These are phyloP conservation scores for Delphinella strobiligena DNA, from an alignment of 2,329 filamentous ascomycete genomes.

Conservation along the genomic window DNA sequence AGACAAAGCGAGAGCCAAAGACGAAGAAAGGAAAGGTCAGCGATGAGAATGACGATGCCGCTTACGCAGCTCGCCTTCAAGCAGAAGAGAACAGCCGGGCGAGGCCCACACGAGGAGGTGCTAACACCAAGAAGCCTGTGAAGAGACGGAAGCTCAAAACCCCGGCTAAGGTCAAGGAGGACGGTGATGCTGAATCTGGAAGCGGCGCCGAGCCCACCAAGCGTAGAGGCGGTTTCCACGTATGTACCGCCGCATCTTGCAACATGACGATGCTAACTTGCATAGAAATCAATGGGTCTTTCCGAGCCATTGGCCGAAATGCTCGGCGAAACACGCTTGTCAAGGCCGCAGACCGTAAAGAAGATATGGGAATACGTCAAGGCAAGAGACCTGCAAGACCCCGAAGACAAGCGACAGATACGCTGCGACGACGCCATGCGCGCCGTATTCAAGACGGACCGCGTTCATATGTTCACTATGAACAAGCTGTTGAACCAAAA, in stretches of 20 bases:
- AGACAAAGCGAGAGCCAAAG: slow-evolving; percentile 34
- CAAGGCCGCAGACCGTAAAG: slow-evolving; percentile 90
- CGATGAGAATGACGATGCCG: slow-evolving; percentile 70
- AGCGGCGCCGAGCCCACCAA: slow-evolving; percentile 43
- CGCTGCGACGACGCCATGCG: slow-evolving; percentile 84
- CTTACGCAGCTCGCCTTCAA: slow-evolving; percentile 76
- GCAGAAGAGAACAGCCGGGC: slow-evolving; percentile 65
- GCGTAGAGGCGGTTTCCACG: slow-evolving; percentile 82
- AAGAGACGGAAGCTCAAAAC: slow-evolving; percentile 69
- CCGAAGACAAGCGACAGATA: slow-evolving; percentile 83
- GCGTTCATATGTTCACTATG: slow-evolving; percentile 98
- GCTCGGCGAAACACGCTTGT: slow-evolving; percentile 65
- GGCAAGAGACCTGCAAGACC: slow-evolving; percentile 75
- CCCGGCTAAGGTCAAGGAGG: slow-evolving; percentile 64
- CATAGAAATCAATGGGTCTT: slow-evolving; percentile 59
- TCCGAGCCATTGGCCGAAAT: slow-evolving; percentile 58
- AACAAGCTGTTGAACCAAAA: slow-evolving; percentile 90
- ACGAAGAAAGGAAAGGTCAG: slow-evolving; percentile 49
- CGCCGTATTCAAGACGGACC: slow-evolving; percentile 80
- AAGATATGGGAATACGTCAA: slow-evolving; percentile 95
- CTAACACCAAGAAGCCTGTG: slow-evolving; percentile 39
- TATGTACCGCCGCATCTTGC: slow-evolving; percentile 26
- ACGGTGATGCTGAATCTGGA: slow-evolving; percentile 61
- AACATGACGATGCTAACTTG: neutral
- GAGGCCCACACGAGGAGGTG: slow-evolving; percentile 62